Conservation (phyloP, 257 asterid species). For the Leonotis leonurus region DNA sequence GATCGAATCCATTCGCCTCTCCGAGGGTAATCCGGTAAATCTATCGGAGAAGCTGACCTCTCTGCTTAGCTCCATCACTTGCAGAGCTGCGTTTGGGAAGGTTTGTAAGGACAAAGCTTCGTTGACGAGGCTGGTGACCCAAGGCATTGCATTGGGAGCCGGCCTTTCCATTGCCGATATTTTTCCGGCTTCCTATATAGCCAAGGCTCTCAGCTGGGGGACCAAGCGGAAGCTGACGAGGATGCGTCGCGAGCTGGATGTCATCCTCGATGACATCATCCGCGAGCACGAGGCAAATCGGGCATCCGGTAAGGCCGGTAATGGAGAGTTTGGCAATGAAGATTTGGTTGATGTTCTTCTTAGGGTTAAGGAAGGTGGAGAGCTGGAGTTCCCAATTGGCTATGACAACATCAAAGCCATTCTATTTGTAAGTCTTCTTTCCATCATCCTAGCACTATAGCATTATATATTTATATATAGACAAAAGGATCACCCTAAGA, state of each 20-base stretch:
- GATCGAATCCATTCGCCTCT: background rate
- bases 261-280: conserved; percentile 17
- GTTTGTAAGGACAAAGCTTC: background rate
- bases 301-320: background rate
- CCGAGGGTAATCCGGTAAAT: conserved; percentile 2
- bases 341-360: conserved; percentile 25
- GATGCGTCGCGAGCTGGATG: conserved; percentile 10
- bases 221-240: background rate
- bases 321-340: conserved; percentile 18
- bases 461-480: too few species aligned
- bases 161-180: conserved; percentile 14
- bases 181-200: conserved; percentile 11
- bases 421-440: conserved; percentile 12
- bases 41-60: background rate
- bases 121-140: background rate
- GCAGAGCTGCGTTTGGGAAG: conserved; percentile 22
- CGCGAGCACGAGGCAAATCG: conserved; percentile 4
- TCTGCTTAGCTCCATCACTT: background rate
- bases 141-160: background rate
- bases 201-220: background rate
- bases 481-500: too few species aligned
- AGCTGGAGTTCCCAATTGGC: conserved; percentile 3
- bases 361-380: conserved; percentile 9
- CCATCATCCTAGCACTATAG: too few species aligned
- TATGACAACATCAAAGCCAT: conserved; percentile 24